Evolutionary conservation across 331 rosid genomes (phyloP), one percentile per base, ranked within the genome.

Genomic region (Phaseolus coccineus): DNA sequence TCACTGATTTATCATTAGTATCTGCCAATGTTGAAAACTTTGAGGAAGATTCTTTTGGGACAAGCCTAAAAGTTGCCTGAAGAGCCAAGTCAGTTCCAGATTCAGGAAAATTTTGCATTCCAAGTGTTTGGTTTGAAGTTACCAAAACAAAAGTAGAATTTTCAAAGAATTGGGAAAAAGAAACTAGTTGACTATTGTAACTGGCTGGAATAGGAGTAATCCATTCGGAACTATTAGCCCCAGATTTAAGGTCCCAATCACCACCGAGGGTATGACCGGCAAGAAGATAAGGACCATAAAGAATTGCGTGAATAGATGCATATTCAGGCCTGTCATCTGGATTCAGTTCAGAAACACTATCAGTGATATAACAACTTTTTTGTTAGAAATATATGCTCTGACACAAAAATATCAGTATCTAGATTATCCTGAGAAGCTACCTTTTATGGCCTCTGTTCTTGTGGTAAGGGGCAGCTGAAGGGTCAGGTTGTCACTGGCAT

Each of bases 201-300:
- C 56, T 15, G 73, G 88, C 59, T 46, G 94, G 92, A 79, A 95
- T 72, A 42, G 94, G 92, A 83, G 87, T 81, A 14, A 93, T 87
- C 94, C 87, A 91, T 31, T 89, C 88, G 22, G 87, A 27, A 73
- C 28, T 52, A 5, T 59, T 78, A 28, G 73, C 30, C 25, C 83
- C 82, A n/a, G 85, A 77, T 71, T 88, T 85, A 42, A 95, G 57
- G 70, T 89, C 89, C 96, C 88, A 84, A 68, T 89, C 89, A 30
- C 87, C 84, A 24, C 84, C 78, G 7, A 35, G 62, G 14, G 92
- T 87, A 76, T 93, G 90, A 40, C 91, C 97, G 0, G 89, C 93
- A 8, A 93, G 97, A 55, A 95, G 92, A 85, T 86, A 87, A 0
- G 97, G 97, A 24, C 99, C 99, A 52, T 82, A 93, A 3, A 93